These are phyloP conservation scores for Cystobasidium onofrii DNA, from an alignment of 768 basidiomycete genomes.

Conservation along the genomic window DNA sequence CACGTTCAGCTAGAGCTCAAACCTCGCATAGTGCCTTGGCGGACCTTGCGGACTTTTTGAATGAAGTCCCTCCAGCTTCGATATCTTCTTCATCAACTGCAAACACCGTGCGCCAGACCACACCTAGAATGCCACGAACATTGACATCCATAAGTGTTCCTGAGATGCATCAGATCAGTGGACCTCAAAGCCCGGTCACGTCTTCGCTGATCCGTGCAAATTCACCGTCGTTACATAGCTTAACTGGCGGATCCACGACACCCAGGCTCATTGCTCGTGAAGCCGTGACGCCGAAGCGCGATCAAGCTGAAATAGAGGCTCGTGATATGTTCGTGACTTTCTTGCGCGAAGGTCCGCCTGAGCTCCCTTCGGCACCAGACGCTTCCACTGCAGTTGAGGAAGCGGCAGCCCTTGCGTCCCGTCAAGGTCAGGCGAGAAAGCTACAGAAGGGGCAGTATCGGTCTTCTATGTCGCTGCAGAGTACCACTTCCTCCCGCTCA, in stretches of 20 bases:
- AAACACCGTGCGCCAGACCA: not conserved
- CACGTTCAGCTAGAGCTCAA: not conserved
- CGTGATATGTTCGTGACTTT: not conserved
- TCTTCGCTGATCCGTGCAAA: not conserved
- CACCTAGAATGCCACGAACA: not conserved
- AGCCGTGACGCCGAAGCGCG: not conserved
- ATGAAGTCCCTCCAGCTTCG: slow-evolving; percentile 8
- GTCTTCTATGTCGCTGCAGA: not conserved
- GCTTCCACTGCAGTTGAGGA: not conserved
- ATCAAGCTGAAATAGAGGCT: not conserved
- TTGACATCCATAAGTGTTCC: not conserved
- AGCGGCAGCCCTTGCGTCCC: not conserved
- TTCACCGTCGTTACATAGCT: not conserved
- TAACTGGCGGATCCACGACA: not conserved
- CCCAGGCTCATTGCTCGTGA: not conserved
- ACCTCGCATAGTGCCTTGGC: not conserved
- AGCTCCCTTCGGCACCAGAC: not conserved
- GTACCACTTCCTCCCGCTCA: not conserved
- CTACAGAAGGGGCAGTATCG: not conserved
- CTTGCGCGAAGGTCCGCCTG: slow-evolving; percentile 18
- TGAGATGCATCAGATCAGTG: not conserved
- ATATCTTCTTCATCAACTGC: not conserved
- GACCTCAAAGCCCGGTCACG: not conserved
- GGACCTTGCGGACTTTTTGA: slow-evolving; percentile 26
- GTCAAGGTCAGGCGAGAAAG: not conserved